These are phyloP conservation scores for Populus hybrid DNA, from an alignment of 441 rosid species.

Conservation along the genomic window DNA sequence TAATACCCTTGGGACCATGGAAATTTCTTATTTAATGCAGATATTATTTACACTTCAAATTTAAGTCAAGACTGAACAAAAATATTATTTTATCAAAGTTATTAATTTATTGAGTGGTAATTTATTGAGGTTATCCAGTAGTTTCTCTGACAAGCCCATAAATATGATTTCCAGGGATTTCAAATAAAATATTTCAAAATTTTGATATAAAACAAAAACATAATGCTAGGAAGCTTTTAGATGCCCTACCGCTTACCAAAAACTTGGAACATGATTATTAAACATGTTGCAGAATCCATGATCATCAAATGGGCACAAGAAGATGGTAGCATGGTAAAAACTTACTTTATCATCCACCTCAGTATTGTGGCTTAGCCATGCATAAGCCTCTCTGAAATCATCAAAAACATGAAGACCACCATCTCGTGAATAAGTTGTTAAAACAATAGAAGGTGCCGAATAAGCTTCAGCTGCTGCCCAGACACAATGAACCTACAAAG, in stretches of 20 bases:
- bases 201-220: too few relatives aligned
- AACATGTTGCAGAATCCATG: conserved; percentile 4
- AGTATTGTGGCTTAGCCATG: conserved; percentile 95
- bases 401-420: conserved; percentile 97
- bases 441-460: conserved; percentile 97
- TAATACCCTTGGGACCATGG: not conserved
- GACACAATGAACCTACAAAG: conserved; percentile 86
- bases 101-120: not conserved
- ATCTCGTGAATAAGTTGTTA: conserved; percentile 69
- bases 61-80: not conserved
- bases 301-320: not conserved
- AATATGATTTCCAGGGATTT: not conserved
- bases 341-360: conserved; percentile 97
- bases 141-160: not conserved
- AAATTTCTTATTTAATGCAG: too few relatives aligned
- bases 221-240: not conserved
- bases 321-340: conserved; percentile 5
- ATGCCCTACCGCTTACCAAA: not conserved
- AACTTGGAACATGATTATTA: not conserved
- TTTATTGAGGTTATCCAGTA: not conserved
- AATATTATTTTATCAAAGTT: not conserved
- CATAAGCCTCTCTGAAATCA: conserved; percentile 98
- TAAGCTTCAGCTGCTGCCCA: conserved; percentile 99
- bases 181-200: not conserved
- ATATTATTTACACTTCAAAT: too few relatives aligned